Evolutionary conservation across 495 filamentous ascomycete species (phyloP).

Genomic region (Penicillium egyptiacum): DNA sequence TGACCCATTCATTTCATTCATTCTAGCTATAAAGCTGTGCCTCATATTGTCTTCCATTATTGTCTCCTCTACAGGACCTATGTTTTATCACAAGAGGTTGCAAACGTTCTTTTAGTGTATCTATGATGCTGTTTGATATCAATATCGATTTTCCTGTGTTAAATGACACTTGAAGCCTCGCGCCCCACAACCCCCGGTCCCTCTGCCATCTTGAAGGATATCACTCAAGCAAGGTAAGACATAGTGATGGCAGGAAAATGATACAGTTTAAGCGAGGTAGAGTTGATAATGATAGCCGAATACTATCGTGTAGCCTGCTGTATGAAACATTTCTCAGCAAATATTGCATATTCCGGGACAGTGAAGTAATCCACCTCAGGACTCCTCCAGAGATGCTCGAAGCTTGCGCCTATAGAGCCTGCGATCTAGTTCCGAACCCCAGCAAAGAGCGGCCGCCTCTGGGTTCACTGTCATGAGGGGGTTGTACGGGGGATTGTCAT

Average conservation of each 20-base stretch:
- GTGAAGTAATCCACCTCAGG: background rate
- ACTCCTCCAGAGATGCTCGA: constrained; percentile 36
- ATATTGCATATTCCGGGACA: background rate
- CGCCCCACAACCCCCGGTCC: background rate
- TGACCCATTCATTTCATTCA: background rate
- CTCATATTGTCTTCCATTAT: background rate
- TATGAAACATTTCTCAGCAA: background rate
- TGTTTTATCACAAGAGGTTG: background rate
- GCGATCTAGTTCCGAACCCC: constrained; percentile 76
- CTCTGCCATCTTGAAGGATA: background rate
- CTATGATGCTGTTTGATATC: background rate
- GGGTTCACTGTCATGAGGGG: constrained; percentile 84
- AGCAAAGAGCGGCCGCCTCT: constrained; percentile 83
- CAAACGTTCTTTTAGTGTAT: background rate
- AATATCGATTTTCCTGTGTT: background rate
- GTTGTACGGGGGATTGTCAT: constrained; percentile 84
- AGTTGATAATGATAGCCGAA: background rate
- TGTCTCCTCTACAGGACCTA: background rate
- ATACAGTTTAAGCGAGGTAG: background rate
- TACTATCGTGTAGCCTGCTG: constrained; percentile 40
- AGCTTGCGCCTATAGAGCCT: constrained; percentile 82
- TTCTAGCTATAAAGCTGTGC: background rate
- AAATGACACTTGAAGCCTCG: background rate
- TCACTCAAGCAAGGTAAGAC: background rate
- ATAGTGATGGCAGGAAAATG: background rate